A percentile compares a stretch with the other conserved stretches of the same genome.
Conservation (phyloP, 2,329 filamentous ascomycete species). For the Colletotrichum sp. region DNA sequence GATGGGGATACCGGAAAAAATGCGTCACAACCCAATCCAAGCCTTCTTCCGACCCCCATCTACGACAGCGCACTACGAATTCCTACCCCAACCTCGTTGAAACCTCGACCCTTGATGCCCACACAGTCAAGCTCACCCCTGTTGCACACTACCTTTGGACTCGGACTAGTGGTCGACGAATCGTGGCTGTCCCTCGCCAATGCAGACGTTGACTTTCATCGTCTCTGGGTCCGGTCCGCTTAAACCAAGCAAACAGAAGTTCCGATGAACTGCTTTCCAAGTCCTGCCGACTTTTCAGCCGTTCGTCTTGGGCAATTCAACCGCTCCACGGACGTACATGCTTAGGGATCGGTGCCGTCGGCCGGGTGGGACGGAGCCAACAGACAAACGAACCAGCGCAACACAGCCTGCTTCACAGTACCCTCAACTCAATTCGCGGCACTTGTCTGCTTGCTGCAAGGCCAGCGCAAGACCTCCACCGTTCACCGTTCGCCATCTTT, state of each 20-base stretch:
- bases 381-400: neutral
- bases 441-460: conserved; percentile 8
- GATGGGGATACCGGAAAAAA: neutral
- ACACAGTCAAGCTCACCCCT: neutral
- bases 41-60: neutral
- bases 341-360: neutral
- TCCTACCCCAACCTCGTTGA: neutral
- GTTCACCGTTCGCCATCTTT: neutral
- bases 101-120: neutral
- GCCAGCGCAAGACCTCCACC: conserved; percentile 10
- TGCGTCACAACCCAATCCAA: neutral
- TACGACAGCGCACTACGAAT: neutral
- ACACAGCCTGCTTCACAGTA: neutral
- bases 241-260: neutral
- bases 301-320: neutral
- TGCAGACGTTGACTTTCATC: neutral
- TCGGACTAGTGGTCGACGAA: neutral
- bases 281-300: neutral
- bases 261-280: neutral
- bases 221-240: neutral
- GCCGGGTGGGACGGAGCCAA: neutral
- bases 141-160: neutral
- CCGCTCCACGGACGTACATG: neutral
- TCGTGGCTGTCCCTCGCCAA: neutral
- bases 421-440: neutral